Evolutionary conservation across 352 stramenopile species (phyloP), one percentile per base, ranked within the genome.

Genomic region (Globisporangium solare): DNA sequence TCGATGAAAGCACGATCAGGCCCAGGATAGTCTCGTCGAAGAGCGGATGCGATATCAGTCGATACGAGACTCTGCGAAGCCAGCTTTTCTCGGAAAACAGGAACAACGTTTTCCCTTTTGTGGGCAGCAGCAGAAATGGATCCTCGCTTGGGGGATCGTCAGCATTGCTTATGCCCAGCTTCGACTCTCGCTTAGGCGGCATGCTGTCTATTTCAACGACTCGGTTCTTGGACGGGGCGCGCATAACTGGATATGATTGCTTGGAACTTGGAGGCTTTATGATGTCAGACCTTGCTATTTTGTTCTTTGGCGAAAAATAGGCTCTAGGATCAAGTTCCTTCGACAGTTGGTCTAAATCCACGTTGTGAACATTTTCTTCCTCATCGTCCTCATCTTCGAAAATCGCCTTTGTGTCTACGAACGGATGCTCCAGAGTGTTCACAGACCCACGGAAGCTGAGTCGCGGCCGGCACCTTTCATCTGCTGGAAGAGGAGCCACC

Each of bases 21-120:
- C 61, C 51, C 10, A 97, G 71, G 32, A 97, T 83, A 8, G 71
- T 67, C n/a, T 66, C 73, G 60, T 97, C 89, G 47, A 97, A 97
- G 20, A 69, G 66, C 17, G 58, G 64, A 60, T 95, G 80, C 1
- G 54, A 61, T n/a, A 92, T 77, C 1, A 95, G 22, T 6, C 63
- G 63, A 21, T 76, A 82, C 11, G 70, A 70, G 15, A 60, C 53
- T 22, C 62, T 64, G 1, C 75, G 74, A 39, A 76, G 60, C 17
- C 43, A 71, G 41, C 70, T 89, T 6, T 57, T 69, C 45, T 69
- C 60, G 12, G 58, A 51, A 24, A 95, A 81, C 12, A 92, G 3
- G 40, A 79, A 85, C 10, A 95, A 63, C 1, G 70, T 54, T 6
- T 51, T 60, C 1, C 69, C 71, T 37, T 54, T 47, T 1, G 63